These are phyloP conservation scores for Naganishia cerealis DNA, from an alignment of 1,284 basidiomycete genomes.

Conservation along the genomic window DNA sequence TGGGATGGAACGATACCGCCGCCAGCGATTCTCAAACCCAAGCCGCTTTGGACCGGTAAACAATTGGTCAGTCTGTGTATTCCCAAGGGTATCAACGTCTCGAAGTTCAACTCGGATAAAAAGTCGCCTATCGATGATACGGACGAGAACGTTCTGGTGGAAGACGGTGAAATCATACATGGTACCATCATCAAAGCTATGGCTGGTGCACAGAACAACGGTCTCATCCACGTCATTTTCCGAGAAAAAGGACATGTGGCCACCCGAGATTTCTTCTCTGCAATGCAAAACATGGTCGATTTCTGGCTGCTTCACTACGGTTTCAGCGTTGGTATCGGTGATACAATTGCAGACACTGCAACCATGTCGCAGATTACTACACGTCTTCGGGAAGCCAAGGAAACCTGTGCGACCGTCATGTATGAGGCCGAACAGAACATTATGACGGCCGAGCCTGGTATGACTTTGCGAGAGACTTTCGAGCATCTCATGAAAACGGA, in stretches of 20 bases:
- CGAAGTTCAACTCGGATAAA: slow-evolving; percentile 68
- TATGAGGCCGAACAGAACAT: slow-evolving; percentile 76
- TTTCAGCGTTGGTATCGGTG: slow-evolving; percentile 98
- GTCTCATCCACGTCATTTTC: slow-evolving; percentile 95
- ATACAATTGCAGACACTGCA: slow-evolving; percentile 88
- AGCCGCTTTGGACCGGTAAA: slow-evolving; percentile 97
- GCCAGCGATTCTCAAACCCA: slow-evolving; percentile 93
- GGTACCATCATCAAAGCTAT: slow-evolving; percentile 98
- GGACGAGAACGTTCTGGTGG: slow-evolving; percentile 93
- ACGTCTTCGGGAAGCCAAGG: slow-evolving; percentile 79
- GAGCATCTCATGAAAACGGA: slow-evolving; percentile 88
- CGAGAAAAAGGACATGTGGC: slow-evolving; percentile 94
- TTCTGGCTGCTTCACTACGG: slow-evolving; percentile 99
- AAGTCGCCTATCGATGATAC: slow-evolving; percentile 77
- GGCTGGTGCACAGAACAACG: slow-evolving; percentile 90
- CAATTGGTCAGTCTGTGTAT: slow-evolving; percentile 92
- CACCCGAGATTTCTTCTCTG: slow-evolving; percentile 88
- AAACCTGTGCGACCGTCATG: slow-evolving; percentile 70
- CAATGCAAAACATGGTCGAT: slow-evolving; percentile 92
- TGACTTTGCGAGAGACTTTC: slow-evolving; percentile 99
- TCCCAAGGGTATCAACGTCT: slow-evolving; percentile 93
- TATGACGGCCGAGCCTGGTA: slow-evolving; percentile 85
- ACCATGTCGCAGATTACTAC: slow-evolving; percentile 86
- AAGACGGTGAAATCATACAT: slow-evolving; percentile 94
- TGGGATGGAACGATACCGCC: slow-evolving; percentile 94